phyloP scores from a whole-genome alignment of 176 grass and related monocot species.

The Leersia perrieri region DNA sequence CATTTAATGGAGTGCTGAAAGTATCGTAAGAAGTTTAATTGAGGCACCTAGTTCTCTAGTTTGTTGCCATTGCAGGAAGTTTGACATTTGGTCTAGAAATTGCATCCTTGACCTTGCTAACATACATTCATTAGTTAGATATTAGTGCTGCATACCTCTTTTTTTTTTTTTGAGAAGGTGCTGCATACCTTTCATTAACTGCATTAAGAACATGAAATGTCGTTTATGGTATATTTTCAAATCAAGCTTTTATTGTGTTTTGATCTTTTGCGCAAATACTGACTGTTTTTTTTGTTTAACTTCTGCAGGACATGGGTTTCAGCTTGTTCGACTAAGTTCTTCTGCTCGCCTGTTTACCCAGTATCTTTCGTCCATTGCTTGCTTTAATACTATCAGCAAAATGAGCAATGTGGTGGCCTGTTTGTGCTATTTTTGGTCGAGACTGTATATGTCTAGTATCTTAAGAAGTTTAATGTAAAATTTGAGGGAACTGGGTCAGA shows the following conservation, averaged over 20 bases:
- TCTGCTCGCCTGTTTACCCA: not conserved
- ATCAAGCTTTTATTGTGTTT: not conserved
- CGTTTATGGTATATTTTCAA: not conserved
- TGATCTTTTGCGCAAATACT: not conserved
- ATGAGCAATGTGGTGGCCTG: not conserved
- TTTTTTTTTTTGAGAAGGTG: no score
- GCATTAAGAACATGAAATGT: not conserved
- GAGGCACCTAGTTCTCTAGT: not conserved
- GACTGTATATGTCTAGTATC: constrained; percentile 22
- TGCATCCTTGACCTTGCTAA: not conserved
- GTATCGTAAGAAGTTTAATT: no score
- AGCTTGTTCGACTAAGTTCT: constrained; percentile 67
- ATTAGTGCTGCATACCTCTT: no score
- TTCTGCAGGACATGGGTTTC: constrained; percentile 87
- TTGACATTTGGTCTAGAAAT: not conserved
- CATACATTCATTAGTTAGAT: not conserved
- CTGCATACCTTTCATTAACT: not conserved
- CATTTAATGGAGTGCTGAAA: no score
- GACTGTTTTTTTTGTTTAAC: not conserved
- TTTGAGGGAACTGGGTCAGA: not conserved
- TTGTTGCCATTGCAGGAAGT: not conserved
- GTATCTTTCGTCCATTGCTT: not conserved
- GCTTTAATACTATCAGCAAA: not conserved
- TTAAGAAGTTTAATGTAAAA: not conserved
- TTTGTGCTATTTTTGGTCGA: constrained; percentile 11